Percentiles rank a stretch among this genome's conserved stretches.
phyloP scores from a whole-genome alignment of 2,329 filamentous ascomycete genomes.

The Cladosporium velox region DNA sequence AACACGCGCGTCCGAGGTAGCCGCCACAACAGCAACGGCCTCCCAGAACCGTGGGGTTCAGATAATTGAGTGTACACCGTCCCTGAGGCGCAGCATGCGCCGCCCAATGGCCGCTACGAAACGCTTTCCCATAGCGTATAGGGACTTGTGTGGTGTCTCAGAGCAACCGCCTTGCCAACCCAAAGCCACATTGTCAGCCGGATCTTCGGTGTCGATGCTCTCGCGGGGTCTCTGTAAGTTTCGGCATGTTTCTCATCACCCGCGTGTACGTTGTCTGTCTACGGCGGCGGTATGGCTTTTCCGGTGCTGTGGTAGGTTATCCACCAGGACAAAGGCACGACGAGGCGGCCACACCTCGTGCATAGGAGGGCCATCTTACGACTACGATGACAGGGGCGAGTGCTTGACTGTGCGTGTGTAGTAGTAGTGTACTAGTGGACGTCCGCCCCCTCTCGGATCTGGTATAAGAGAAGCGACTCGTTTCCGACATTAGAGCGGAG shows the following conservation, averaged over 20 bases:
- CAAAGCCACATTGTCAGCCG: conserved; percentile 15
- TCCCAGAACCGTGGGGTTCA: neutral
- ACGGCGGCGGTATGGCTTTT: neutral
- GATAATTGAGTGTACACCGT: conserved; percentile 6
- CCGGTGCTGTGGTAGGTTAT: conserved; percentile 14
- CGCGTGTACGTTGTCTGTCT: neutral
- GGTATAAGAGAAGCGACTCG: conserved; percentile 17
- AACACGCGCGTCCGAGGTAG: conserved; percentile 13
- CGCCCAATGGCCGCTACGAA: conserved; percentile 13
- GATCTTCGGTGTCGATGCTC: conserved; percentile 6
- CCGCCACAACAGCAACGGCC: conserved; percentile 8
- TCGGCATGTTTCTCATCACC: conserved; percentile 18
- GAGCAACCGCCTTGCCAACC: conserved; percentile 2
- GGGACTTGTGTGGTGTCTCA: conserved; percentile 21
- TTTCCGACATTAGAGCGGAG: conserved; percentile 9
- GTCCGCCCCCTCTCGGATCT: neutral
- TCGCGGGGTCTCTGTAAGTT: conserved; percentile 19
- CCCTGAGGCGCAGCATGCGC: conserved; percentile 16
- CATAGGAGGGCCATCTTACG: conserved; percentile 14
- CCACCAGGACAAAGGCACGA: neutral
- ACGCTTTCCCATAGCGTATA: conserved; percentile 1
- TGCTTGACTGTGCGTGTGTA: neutral
- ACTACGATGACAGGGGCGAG: conserved; percentile 8
- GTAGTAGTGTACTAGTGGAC: neutral
- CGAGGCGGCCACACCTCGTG: neutral